Base-by-base conservation (phyloP, 1,139 yeast genomes). In the Taphrina flavorubra region DNA sequence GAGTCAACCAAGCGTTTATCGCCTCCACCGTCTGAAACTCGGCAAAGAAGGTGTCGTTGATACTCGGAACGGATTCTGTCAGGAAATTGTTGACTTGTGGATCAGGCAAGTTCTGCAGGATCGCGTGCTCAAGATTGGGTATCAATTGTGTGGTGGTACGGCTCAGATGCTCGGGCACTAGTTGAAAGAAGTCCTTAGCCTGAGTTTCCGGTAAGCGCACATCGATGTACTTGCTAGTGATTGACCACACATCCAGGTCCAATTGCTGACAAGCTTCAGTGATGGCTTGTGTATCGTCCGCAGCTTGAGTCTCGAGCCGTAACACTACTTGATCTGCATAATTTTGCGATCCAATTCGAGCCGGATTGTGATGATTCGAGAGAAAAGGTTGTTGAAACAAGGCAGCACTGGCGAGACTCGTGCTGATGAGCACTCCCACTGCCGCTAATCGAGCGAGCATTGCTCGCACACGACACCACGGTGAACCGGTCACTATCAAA, bases 1-100 rank as follows among this genome's bases (percentile, higher is more conserved):
- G 76, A 55, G 85, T 86, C 73, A 88, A 80, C 96, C 96, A 91
- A 0, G 87, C 81, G 74, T 89, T 82, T 44, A 92, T 87, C 6
- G 91, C 83, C 46, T 84, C 84, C 71, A 90, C 79, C 20, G 89
- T 86, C 71, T 94, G 82, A 77, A 86, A 92, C 61, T 87, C 87
- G 72, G 83, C 84, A 78, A 91, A 91, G 76, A 91, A 91, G 25
- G 79, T 73, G 55, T 74, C 72, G 57, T 69, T 70, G 37, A 66
- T 39, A 55, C 53, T 42, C n/a, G 55, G 46, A n/a, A 57, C 20
- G 4, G 20, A 6, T 34, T 57, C 47, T n/a, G 16, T 31, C 10
- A 37, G 49, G 39, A 51, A 57, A 8, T 46, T 36, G 40, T 18
- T 14, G 18, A 16, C 10, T 10, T 37, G 40, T 25, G 36, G 51